Percentiles rank a stretch among this genome's conserved stretches.
Evolutionary conservation across 2,329 filamentous ascomycete genomes (phyloP).

Genomic region (Apiospora koreana): DNA sequence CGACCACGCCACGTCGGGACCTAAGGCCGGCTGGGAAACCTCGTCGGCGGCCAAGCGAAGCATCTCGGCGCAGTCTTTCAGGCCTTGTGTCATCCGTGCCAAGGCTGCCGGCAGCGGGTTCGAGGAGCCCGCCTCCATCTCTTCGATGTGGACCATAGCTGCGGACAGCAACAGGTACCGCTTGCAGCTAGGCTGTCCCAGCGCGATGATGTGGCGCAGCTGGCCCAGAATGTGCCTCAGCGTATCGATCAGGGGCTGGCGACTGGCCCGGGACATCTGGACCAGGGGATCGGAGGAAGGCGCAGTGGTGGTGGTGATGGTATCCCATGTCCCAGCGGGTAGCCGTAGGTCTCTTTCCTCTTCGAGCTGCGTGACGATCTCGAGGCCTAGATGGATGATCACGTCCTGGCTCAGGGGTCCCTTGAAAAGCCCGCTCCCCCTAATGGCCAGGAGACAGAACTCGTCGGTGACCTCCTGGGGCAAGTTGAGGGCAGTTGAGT

Average conservation of each 20-base stretch:
- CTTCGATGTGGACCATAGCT: conserved; percentile 22
- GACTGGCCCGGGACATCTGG: conserved; percentile 15
- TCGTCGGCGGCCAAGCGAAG: background rate
- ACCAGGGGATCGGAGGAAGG: conserved; percentile 18
- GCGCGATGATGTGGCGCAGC: conserved; percentile 22
- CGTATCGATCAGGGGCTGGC: conserved; percentile 20
- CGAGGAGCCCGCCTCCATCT: conserved; percentile 14
- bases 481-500: conserved; percentile 20
- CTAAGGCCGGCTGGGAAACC: background rate
- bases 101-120: background rate
- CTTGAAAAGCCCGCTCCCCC: conserved; percentile 26
- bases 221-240: conserved; percentile 21
- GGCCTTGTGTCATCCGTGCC: background rate
- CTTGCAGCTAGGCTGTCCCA: conserved; percentile 25
- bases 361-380: conserved; percentile 24
- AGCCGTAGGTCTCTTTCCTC: conserved; percentile 16
- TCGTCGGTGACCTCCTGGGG: conserved; percentile 17
- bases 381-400: conserved; percentile 19
- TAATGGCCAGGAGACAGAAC: conserved; percentile 20
- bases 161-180: conserved; percentile 25
- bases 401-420: conserved; percentile 23
- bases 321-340: background rate
- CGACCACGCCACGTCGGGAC: background rate
- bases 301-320: background rate
- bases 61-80: conserved; percentile 6